These are phyloP conservation scores for Sclerotinia glacialis DNA, from an alignment of 2,329 filamentous ascomycete genomes.

Conservation along the genomic window DNA sequence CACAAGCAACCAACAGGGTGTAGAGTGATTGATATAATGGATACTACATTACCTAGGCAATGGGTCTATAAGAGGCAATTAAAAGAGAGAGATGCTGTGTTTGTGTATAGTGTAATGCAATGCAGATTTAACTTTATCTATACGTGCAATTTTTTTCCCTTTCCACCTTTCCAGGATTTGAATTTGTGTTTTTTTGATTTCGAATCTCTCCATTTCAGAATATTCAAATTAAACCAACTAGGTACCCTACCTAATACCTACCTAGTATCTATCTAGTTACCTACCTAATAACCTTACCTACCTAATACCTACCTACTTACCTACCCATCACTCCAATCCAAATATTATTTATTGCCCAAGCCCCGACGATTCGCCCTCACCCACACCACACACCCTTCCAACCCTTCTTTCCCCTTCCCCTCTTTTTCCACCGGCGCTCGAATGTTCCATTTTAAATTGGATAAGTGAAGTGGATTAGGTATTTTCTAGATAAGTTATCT, in stretches of 20 bases:
- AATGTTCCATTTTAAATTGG: background rate
- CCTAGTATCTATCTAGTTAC: too few relatives aligned
- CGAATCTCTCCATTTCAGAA: too few relatives aligned
- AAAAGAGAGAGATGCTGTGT: background rate
- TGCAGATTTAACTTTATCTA: background rate
- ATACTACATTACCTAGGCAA: background rate
- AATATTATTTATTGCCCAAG: too few relatives aligned
- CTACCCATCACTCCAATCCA: too few relatives aligned
- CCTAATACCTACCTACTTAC: background rate
- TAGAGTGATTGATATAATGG: background rate
- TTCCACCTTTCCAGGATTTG: background rate
- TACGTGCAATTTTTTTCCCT: background rate
- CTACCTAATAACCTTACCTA: too few relatives aligned
- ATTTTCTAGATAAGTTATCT: background rate
- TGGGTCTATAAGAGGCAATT: background rate
- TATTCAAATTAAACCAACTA: too few relatives aligned
- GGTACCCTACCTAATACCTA: background rate
- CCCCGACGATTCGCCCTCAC: too few relatives aligned
- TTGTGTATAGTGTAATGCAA: background rate
- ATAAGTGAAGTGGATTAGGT: too few relatives aligned
- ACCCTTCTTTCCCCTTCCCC: background rate
- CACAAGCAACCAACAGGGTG: background rate
- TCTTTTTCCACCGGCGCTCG: background rate
- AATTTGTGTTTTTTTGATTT: too few relatives aligned
- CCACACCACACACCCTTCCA: too few relatives aligned